phyloP scores from a whole-genome alignment of 2,329 filamentous ascomycete species.

The Colletotrichum magnum region DNA sequence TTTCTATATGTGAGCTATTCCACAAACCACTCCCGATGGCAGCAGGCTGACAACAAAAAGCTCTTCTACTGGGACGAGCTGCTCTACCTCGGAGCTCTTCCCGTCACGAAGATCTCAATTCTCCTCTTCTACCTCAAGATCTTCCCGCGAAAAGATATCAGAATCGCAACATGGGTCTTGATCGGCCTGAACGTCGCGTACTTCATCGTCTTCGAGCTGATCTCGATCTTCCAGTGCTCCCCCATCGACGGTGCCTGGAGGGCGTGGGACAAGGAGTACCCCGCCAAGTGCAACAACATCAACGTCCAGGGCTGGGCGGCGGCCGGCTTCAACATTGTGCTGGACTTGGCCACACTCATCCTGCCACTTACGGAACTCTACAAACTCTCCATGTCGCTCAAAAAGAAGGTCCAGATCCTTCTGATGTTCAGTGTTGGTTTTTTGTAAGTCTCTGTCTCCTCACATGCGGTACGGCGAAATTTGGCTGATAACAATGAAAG shows the following conservation, averaged over 20 bases:
- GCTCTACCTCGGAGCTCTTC: conserved; percentile 50
- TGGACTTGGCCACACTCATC: conserved; percentile 49
- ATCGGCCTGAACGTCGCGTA: conserved; percentile 45
- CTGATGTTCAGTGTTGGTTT: conserved; percentile 61
- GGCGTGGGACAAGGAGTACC: conserved; percentile 45
- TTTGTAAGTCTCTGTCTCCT: conserved; percentile 45
- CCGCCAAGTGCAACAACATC: conserved; percentile 49
- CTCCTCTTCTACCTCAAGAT: conserved; percentile 51
- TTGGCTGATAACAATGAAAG: conserved; percentile 39
- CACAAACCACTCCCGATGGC: fast-evolving
- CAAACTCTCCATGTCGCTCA: conserved; percentile 54
- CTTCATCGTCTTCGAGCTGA: conserved; percentile 46
- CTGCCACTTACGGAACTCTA: conserved; percentile 58
- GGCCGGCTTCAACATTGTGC: conserved; percentile 49
- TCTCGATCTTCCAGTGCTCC: conserved; percentile 45
- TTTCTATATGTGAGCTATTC: conserved; percentile 47
- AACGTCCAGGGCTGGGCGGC: conserved; percentile 48
- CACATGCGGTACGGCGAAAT: neutral
- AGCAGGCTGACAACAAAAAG: conserved; percentile 38
- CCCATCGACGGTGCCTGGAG: conserved; percentile 38
- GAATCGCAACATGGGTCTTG: conserved; percentile 43
- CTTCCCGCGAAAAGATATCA: conserved; percentile 48
- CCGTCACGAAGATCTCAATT: conserved; percentile 50
- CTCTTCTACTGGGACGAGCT: conserved; percentile 47
- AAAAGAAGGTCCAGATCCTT: conserved; percentile 59